phyloP scores from a whole-genome alignment of 805 yeast species.

The Clavispora santaluciae region DNA sequence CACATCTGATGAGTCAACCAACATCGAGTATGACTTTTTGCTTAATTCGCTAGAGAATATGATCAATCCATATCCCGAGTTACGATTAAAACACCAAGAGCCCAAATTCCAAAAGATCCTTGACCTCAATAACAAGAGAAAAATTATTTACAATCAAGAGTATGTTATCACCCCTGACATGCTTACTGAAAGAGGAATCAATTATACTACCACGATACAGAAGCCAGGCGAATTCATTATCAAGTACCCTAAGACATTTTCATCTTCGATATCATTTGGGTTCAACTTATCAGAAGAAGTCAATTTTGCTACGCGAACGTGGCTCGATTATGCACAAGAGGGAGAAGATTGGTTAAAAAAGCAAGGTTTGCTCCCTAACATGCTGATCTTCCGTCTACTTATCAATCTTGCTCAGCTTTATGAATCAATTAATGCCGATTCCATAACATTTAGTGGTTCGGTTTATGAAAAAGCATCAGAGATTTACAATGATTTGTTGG shows the following conservation, averaged over 20 bases:
- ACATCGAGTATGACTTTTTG: conserved; percentile 22
- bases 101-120: conserved; percentile 16
- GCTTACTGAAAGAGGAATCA: conserved; percentile 46
- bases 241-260: conserved; percentile 52
- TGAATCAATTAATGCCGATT: conserved; percentile 26
- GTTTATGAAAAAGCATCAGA: conserved; percentile 30
- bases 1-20: conserved; percentile 12
- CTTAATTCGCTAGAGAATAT: conserved; percentile 29
- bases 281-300: conserved; percentile 52
- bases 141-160: conserved; percentile 34
- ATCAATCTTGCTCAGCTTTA: conserved; percentile 42
- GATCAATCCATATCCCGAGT: conserved; percentile 21
- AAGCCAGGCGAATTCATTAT: conserved; percentile 58
- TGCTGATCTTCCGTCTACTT: conserved; percentile 47
- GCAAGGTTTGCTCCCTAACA: conserved; percentile 47
- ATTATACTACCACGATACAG: conserved; percentile 46
- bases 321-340: conserved; percentile 49
- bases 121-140: conserved; percentile 2
- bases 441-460: conserved; percentile 29
- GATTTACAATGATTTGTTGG: conserved; percentile 29
- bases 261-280: conserved; percentile 51
- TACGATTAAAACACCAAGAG: conserved; percentile 27
- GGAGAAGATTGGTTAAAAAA: conserved; percentile 48
- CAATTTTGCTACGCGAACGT: conserved; percentile 50
- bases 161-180: conserved; percentile 46